phyloP scores from a whole-genome alignment of 2,329 filamentous ascomycete species.

The Epichloe scottii region DNA sequence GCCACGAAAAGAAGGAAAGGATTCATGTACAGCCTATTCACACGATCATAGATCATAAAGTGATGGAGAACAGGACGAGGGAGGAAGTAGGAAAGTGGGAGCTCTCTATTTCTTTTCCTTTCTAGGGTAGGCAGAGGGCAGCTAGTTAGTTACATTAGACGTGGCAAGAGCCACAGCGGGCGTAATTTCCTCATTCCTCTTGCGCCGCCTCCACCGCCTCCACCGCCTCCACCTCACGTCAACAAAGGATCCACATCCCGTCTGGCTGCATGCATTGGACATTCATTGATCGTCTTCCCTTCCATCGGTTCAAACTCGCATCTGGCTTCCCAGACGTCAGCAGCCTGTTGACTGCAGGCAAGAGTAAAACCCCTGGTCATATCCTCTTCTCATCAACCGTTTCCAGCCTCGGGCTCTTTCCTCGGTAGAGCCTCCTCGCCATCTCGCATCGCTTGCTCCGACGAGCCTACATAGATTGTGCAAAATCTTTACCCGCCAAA shows the following conservation, averaged over 20 bases:
- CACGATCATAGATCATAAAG: slow-evolving; percentile 4
- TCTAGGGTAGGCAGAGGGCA: background rate
- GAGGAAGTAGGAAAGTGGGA: background rate
- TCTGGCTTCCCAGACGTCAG: background rate
- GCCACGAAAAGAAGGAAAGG: slow-evolving; percentile 7
- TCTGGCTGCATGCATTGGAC: background rate
- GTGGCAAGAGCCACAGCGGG: too few species aligned
- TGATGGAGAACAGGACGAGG: too few species aligned
- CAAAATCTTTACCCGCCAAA: background rate
- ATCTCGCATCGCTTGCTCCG: background rate
- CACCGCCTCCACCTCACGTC: too few species aligned
- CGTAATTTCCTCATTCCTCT: too few species aligned
- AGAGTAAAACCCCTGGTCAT: background rate
- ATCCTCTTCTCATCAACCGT: background rate
- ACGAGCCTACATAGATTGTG: background rate
- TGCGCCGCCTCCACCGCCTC: too few species aligned
- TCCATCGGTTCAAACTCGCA: background rate
- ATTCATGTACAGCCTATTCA: slow-evolving; percentile 8
- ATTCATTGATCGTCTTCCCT: background rate
- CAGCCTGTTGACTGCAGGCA: background rate
- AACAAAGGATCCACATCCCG: background rate
- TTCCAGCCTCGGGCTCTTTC: background rate
- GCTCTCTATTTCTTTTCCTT: background rate
- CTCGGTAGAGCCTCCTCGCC: background rate
- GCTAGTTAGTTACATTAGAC: too few species aligned